phyloP scores from a whole-genome alignment of 495 filamentous ascomycete genomes.

The Xylaria castorea region DNA sequence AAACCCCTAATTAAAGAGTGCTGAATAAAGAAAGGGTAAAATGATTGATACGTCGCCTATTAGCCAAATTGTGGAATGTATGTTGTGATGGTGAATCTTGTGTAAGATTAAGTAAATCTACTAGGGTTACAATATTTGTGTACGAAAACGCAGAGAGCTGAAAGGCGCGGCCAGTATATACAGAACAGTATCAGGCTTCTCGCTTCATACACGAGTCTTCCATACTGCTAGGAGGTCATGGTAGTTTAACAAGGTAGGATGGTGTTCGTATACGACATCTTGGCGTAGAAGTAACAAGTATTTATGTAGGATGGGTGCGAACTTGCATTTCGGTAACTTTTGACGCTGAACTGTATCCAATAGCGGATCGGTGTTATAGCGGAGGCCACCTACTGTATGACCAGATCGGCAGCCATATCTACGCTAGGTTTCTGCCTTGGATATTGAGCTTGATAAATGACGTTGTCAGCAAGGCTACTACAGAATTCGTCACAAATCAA shows the following conservation, averaged over 20 bases:
- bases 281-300: not conserved
- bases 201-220: not conserved
- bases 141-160: not conserved
- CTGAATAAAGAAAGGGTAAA: not conserved
- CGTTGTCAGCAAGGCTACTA: not conserved
- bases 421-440: slow-evolving; percentile 9
- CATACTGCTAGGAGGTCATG: not conserved
- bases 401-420: not conserved
- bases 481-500: not conserved
- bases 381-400: not conserved
- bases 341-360: not conserved
- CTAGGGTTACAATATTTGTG: not conserved
- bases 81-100: not conserved
- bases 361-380: not conserved
- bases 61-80: not conserved
- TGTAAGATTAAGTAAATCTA: not conserved
- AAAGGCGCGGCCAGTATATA: not conserved
- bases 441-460: not conserved
- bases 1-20: not conserved
- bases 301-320: not conserved
- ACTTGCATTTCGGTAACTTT: not conserved
- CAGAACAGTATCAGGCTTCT: not conserved
- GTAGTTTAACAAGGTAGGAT: not conserved
- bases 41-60: not conserved
- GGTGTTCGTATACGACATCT: not conserved